phyloP scores from a whole-genome alignment of 257 asterid genomes.

The Jacaranda mimosifolia region DNA sequence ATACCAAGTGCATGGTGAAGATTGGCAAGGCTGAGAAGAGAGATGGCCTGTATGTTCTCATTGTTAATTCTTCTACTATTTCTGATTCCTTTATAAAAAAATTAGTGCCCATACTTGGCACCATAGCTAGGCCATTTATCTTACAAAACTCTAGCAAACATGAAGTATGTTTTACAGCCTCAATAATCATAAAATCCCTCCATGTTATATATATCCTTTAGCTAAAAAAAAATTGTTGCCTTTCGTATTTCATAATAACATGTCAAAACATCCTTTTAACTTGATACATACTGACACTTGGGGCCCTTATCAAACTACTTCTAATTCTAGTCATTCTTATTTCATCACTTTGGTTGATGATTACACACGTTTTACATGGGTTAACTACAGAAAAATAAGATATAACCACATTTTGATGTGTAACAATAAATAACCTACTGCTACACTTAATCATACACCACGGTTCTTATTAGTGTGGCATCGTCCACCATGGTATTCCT shows the following conservation, averaged over 20 bases:
- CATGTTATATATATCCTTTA: not conserved
- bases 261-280: not conserved
- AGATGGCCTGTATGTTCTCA: not conserved
- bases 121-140: not conserved
- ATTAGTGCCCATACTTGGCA: not conserved
- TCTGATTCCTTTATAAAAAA: no score
- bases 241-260: not conserved
- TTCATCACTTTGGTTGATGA: no score
- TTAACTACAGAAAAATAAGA: no score
- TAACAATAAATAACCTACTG: no score
- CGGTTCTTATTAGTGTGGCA: no score
- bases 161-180: not conserved
- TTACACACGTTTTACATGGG: no score
- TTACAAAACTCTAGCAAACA: no score
- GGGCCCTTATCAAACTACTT: not conserved
- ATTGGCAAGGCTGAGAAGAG: not conserved
- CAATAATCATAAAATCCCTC: not conserved
- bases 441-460: no score
- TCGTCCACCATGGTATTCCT: no score
- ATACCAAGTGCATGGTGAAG: not conserved
- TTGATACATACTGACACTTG: not conserved
- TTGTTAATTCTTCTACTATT: not conserved
- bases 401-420: no score
- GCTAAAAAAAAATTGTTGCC: not conserved
- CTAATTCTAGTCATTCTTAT: not conserved